A percentile compares a stretch with the other conserved stretches of the same genome.
These are phyloP conservation scores for Colletotrichum acutatum DNA, from an alignment of 2,329 filamentous ascomycete species.

Conservation along the genomic window DNA sequence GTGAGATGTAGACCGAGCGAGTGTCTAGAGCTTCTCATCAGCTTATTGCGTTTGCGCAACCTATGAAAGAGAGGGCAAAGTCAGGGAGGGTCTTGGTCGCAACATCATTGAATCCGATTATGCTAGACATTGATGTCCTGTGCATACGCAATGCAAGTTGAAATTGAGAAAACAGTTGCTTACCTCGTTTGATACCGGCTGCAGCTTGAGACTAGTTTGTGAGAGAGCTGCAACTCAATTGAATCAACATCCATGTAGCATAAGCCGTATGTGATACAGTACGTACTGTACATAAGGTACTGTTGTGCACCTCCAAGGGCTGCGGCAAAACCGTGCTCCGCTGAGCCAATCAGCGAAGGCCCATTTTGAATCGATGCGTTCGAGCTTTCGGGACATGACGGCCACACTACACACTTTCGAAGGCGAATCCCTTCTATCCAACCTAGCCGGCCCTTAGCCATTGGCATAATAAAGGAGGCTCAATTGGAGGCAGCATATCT, in stretches of 20 bases:
- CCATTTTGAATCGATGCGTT: constrained; percentile 25
- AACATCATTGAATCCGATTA: neutral
- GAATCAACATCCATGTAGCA: constrained; percentile 8
- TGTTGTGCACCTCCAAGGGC: neutral
- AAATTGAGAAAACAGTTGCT: neutral
- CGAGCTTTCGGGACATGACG: constrained; percentile 36
- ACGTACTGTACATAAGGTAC: neutral
- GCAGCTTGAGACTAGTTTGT: neutral
- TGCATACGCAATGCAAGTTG: neutral
- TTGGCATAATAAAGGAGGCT: constrained; percentile 37
- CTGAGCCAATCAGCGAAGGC: constrained; percentile 31
- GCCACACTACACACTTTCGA: constrained; percentile 32
- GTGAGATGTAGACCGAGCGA: neutral
- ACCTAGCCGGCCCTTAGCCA: constrained; percentile 34
- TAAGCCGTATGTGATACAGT: constrained; percentile 6
- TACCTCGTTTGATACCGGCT: constrained; percentile 13
- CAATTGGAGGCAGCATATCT: constrained; percentile 37
- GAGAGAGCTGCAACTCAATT: neutral
- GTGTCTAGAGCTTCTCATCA: constrained; percentile 12
- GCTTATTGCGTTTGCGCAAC: neutral
- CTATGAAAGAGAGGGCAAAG: neutral
- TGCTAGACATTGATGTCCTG: neutral
- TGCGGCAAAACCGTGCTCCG: constrained; percentile 21
- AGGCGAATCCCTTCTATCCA: constrained; percentile 35
- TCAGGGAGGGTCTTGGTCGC: neutral